phyloP scores from a whole-genome alignment of 345 rosid genomes.

The Microthlaspi erraticum region DNA sequence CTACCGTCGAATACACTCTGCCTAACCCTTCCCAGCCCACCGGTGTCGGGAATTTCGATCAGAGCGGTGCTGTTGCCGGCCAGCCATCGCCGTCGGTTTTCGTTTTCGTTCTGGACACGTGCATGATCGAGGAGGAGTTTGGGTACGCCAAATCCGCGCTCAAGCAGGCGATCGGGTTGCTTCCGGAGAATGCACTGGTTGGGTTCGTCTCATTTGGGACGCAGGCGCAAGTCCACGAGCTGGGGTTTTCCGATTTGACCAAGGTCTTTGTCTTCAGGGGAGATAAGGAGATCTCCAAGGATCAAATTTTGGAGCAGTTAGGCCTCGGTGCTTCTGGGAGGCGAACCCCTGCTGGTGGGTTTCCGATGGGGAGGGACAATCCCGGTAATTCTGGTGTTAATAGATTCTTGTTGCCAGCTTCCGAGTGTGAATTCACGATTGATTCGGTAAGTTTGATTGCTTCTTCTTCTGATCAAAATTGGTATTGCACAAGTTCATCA shows the following conservation, averaged over 20 bases:
- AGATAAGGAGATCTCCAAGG: constrained; percentile 78
- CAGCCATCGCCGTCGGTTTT: constrained; percentile 62
- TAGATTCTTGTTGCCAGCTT: constrained; percentile 92
- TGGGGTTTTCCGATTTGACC: constrained; percentile 88
- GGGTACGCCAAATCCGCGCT: constrained; percentile 72
- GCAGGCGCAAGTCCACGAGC: constrained; percentile 93
- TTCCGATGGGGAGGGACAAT: constrained; percentile 61
- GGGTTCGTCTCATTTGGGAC: constrained; percentile 95
- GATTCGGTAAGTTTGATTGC: constrained; percentile 57
- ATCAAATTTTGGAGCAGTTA: constrained; percentile 87
- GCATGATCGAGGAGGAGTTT: constrained; percentile 96
- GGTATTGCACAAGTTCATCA: neutral
- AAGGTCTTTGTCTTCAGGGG: constrained; percentile 96
- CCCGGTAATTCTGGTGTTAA: constrained; percentile 55
- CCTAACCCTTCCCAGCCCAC: constrained; percentile 51
- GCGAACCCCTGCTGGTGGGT: constrained; percentile 58
- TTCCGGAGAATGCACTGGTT: constrained; percentile 93
- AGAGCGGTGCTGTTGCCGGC: constrained; percentile 35
- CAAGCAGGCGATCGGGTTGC: constrained; percentile 85
- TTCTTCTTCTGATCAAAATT: neutral
- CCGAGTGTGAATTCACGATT: constrained; percentile 90
- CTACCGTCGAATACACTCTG: constrained; percentile 78
- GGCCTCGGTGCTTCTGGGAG: constrained; percentile 74
- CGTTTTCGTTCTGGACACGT: constrained; percentile 84
- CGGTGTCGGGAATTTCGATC: constrained; percentile 53